Conservation (phyloP, 2,329 filamentous ascomycete species). For the Lachnellula hyalina region DNA sequence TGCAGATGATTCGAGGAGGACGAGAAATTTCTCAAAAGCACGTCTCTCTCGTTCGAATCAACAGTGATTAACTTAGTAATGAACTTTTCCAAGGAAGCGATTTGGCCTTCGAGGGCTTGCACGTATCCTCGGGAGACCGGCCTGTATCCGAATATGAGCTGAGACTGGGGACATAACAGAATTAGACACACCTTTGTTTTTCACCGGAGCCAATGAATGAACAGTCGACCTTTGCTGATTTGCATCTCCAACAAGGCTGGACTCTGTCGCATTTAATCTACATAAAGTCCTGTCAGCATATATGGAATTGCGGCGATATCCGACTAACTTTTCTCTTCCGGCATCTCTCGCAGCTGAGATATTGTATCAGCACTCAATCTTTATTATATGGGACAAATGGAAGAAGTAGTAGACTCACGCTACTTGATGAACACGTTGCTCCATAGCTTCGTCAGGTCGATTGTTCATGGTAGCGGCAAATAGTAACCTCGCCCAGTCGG, state of each 20-base stretch:
- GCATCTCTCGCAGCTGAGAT: conserved; percentile 38
- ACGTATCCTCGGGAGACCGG: conserved; percentile 43
- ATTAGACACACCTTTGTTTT: conserved; percentile 35
- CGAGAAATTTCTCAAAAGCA: conserved; percentile 38
- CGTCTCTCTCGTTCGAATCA: conserved; percentile 35
- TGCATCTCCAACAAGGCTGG: conserved; percentile 45
- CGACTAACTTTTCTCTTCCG: conserved; percentile 37
- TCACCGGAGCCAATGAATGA: conserved; percentile 38
- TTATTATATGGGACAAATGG: not conserved
- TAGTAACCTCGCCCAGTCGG: not conserved
- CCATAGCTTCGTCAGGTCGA: conserved; percentile 9
- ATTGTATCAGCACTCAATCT: not conserved
- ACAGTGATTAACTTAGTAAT: conserved; percentile 40
- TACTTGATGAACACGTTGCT: conserved; percentile 8
- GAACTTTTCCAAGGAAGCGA: conserved; percentile 41
- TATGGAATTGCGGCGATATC: not conserved
- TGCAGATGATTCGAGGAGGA: conserved; percentile 12
- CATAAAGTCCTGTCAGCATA: conserved; percentile 1
- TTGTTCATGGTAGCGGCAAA: conserved; percentile 2
- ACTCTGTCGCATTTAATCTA: conserved; percentile 49
- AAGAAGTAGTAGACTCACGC: conserved; percentile 2
- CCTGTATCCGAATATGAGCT: conserved; percentile 23
- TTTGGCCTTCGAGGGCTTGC: conserved; percentile 42
- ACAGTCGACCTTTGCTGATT: conserved; percentile 38
- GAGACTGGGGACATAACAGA: not conserved